Conservation (phyloP, 768 basidiomycete genomes). For the Boletus rubescentipes region DNA sequence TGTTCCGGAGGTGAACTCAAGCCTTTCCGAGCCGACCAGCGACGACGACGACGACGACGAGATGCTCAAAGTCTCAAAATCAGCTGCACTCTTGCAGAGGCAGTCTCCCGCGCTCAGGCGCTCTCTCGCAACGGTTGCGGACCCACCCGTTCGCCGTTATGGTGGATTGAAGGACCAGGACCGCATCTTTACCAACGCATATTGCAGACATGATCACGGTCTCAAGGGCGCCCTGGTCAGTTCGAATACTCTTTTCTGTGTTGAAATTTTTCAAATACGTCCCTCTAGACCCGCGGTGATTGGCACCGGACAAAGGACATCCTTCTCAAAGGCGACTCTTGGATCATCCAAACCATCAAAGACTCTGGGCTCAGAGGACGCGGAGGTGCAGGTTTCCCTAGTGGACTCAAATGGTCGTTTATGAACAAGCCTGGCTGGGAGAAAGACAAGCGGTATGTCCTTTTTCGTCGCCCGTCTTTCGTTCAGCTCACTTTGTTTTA, state of each 20-base stretch:
- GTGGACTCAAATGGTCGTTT: slow-evolving; percentile 95
- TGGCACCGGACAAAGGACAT: slow-evolving; percentile 99
- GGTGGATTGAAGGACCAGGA: slow-evolving; percentile 95
- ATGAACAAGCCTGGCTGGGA: slow-evolving; percentile 99
- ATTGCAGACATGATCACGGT: slow-evolving; percentile 85
- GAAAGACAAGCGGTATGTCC: slow-evolving; percentile 74
- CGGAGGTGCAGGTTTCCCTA: slow-evolving; percentile 96
- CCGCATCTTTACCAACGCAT: slow-evolving; percentile 91
- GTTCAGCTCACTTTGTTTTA: slow-evolving; percentile 26
- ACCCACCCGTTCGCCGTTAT: slow-evolving; percentile 87
- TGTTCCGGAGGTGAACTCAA: slow-evolving; percentile 11
- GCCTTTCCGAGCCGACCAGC: slow-evolving; percentile 2
- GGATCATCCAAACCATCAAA: slow-evolving; percentile 97
- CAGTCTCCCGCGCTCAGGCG: slow-evolving; percentile 18
- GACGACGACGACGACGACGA: slow-evolving; percentile 17
- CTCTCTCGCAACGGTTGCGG: slow-evolving; percentile 68
- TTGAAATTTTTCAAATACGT: slow-evolving; percentile 2
- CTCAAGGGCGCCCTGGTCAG: slow-evolving; percentile 87
- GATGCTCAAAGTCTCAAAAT: slow-evolving; percentile 31
- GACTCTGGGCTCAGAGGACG: slow-evolving; percentile 94
- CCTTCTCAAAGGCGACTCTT: slow-evolving; percentile 89
- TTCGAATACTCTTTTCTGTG: background rate
- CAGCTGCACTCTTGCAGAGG: slow-evolving; percentile 23
- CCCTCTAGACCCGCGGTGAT: slow-evolving; percentile 79
- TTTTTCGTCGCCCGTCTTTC: background rate